Conservation (phyloP, 768 basidiomycete genomes). For the Suillus hirtellus region DNA sequence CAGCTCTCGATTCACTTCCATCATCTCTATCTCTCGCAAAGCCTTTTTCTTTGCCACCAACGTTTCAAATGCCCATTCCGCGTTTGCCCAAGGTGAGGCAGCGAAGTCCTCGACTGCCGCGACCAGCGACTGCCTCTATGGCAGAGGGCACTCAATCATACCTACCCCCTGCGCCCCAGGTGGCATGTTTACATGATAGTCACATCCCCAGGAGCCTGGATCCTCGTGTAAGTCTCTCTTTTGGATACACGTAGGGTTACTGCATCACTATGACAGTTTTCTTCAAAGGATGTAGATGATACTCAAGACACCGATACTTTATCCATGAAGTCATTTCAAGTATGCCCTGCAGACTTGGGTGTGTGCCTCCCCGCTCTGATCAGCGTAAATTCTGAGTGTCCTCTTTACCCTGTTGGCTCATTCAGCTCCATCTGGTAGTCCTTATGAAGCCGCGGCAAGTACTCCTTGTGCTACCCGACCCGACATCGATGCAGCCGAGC, state of each 20-base stretch:
- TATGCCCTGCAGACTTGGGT: background rate
- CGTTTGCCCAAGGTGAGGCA: slow-evolving; percentile 32
- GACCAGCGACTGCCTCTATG: slow-evolving; percentile 46
- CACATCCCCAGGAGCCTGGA: background rate
- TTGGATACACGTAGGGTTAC: too few species aligned
- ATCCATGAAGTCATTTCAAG: slow-evolving; percentile 4
- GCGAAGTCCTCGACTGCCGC: slow-evolving; percentile 30
- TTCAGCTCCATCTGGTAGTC: background rate
- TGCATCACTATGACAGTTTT: background rate
- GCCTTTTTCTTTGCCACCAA: slow-evolving; percentile 23
- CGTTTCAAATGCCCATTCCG: slow-evolving; percentile 35
- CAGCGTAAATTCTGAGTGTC: background rate
- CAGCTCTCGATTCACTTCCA: slow-evolving; percentile 10
- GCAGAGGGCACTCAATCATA: slow-evolving; percentile 40
- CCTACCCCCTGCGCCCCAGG: slow-evolving; percentile 40
- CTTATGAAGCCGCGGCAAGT: slow-evolving; percentile 5
- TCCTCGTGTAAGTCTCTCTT: background rate
- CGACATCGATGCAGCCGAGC: slow-evolving; percentile 30
- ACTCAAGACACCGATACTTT: background rate
- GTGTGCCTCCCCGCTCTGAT: background rate
- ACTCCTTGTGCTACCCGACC: slow-evolving; percentile 2
- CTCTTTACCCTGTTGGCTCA: background rate
- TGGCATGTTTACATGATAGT: background rate
- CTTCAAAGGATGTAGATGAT: background rate
- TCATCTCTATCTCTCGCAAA: slow-evolving; percentile 22